Percentiles rank a stretch among this genome's conserved stretches.
phyloP scores from a whole-genome alignment of 2,329 filamentous ascomycete genomes.

The Aspergillus sp. region DNA sequence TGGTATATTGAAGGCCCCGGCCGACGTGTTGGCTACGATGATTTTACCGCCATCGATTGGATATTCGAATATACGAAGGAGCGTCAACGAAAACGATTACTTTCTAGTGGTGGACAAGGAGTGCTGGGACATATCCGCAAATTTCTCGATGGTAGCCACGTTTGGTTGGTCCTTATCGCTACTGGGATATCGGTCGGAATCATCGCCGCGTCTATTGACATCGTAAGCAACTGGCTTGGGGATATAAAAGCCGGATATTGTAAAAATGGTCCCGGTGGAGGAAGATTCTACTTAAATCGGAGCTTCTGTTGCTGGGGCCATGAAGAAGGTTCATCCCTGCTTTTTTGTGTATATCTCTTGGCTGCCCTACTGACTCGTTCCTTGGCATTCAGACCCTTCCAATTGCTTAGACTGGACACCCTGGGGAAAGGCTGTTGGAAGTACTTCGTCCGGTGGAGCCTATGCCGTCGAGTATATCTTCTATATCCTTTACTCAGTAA shows the following conservation, averaged over 20 bases:
- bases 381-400: conserved; percentile 59
- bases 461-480: conserved; percentile 88
- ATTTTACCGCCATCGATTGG: conserved; percentile 98
- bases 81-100: conserved; percentile 78
- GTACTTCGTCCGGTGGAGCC: conserved; percentile 67
- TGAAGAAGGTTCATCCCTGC: conserved; percentile 54
- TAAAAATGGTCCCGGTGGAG: conserved; percentile 74
- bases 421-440: conserved; percentile 77
- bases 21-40: conserved; percentile 89
- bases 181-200: conserved; percentile 83
- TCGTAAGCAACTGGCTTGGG: conserved; percentile 89
- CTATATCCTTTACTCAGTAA: conserved; percentile 81
- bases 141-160: conserved; percentile 81
- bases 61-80: conserved; percentile 99
- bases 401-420: conserved; percentile 86
- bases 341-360: not conserved
- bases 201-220: conserved; percentile 86
- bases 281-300: conserved; percentile 87
- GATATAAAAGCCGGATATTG: conserved; percentile 93
- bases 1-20: conserved; percentile 92
- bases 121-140: conserved; percentile 73
- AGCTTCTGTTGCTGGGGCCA: conserved; percentile 93
- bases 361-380: conserved; percentile 22
- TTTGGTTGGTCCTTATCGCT: conserved; percentile 86
- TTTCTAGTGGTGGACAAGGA: conserved; percentile 71